A percentile compares a stretch with the other conserved stretches of the same genome.
phyloP scores from a whole-genome alignment of 257 asterid genomes.

The Solanum bulbocastanum region DNA sequence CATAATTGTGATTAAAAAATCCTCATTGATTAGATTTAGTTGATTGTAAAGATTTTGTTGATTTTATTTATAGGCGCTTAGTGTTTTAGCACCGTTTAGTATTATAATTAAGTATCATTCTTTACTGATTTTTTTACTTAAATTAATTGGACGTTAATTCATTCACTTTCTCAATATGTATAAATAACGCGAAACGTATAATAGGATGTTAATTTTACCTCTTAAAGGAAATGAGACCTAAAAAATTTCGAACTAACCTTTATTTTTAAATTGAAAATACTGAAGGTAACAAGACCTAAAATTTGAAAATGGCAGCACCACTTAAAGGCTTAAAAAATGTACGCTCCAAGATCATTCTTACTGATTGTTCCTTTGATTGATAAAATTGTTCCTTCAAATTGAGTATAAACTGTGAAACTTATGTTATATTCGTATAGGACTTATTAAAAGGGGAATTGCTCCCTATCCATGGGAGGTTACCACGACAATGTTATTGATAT shows the following conservation, averaged over 20 bases:
- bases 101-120: not conserved
- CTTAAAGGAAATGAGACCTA: not conserved
- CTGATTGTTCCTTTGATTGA: constrained; percentile 61
- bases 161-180: not conserved
- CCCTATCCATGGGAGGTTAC: not conserved
- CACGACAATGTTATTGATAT: too few relatives aligned
- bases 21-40: not conserved
- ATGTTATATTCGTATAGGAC: not conserved
- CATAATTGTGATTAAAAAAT: not conserved
- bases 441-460: not conserved
- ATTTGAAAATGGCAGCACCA: constrained; percentile 74
- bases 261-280: not conserved
- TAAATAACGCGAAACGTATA: not conserved
- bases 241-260: not conserved
- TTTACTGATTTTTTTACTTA: not conserved
- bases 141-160: not conserved
- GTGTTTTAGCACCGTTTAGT: not conserved
- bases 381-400: constrained; percentile 84
- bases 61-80: too few relatives aligned
- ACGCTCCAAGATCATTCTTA: constrained; percentile 40
- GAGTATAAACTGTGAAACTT: constrained; percentile 75
- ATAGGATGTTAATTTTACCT: not conserved
- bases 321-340: constrained; percentile 23
- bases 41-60: not conserved
- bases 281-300: constrained; percentile 4